Percentiles rank a stretch among this genome's conserved stretches.
Evolutionary conservation across 352 stramenopile genomes (phyloP).

Genomic region (Pythium folliculosum): DNA sequence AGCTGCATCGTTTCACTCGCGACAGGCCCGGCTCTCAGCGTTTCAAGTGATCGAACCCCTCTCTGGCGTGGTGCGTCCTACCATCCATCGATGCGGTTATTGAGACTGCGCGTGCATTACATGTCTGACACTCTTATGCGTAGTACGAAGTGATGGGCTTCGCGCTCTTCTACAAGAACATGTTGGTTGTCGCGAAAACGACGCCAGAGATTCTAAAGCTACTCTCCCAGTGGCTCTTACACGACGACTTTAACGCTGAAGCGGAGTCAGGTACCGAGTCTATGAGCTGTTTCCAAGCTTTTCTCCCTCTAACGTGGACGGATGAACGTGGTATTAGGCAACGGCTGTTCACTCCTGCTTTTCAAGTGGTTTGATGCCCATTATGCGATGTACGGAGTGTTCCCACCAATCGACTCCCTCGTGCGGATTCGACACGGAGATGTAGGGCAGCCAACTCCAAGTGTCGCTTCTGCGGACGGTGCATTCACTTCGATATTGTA

Average conservation of each 20-base stretch:
- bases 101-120: too few species aligned
- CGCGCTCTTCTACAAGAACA: constrained; percentile 26
- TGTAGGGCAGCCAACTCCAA: constrained; percentile 20
- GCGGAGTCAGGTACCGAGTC: constrained; percentile 2
- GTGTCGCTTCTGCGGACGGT: not conserved
- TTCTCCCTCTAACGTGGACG: not conserved
- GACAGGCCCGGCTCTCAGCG: constrained; percentile 23
- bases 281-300: not conserved
- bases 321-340: not conserved
- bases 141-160: constrained; percentile 21
- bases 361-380: constrained; percentile 22
- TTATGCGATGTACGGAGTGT: constrained; percentile 19
- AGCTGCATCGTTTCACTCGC: not conserved
- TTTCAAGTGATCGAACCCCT: constrained; percentile 29
- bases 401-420: constrained; percentile 21
- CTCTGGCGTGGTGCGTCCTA: constrained; percentile 1
- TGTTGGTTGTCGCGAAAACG: constrained; percentile 27
- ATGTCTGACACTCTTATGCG: not conserved
- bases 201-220: constrained; percentile 19
- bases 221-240: constrained; percentile 26
- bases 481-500: not conserved
- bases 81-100: not conserved
- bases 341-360: constrained; percentile 7
- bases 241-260: constrained; percentile 18
- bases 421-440: constrained; percentile 30